Evolutionary conservation across 139 green algal species (phyloP).

Genomic region (Chlorella sp.): DNA sequence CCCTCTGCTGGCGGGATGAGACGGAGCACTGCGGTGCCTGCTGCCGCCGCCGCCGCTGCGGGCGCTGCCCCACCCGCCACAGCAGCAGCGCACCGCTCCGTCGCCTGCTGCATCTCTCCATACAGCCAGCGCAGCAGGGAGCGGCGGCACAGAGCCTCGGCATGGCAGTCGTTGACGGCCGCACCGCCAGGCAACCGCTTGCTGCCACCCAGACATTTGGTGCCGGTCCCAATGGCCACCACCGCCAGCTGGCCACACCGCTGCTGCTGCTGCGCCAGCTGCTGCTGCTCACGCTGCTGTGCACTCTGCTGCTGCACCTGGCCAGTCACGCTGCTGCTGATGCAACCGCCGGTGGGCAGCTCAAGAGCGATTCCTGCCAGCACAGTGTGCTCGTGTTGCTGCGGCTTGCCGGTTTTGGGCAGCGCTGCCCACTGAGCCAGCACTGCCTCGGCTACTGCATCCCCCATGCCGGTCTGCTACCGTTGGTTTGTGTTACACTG

Average conservation of each 20-base stretch:
- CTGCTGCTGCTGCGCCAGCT: conserved; percentile 12
- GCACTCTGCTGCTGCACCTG: conserved; percentile 3
- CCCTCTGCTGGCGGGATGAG: background rate
- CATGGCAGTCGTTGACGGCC: conserved; percentile 83
- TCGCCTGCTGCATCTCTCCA: conserved; percentile 48
- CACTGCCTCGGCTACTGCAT: conserved; percentile 44
- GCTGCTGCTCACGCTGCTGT: background rate
- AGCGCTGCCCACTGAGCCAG: conserved; percentile 55
- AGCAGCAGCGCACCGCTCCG: background rate
- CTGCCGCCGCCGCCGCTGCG: background rate
- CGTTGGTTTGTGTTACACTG: background rate
- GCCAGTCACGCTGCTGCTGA: background rate
- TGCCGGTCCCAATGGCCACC: conserved; percentile 82
- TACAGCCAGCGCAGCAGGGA: conserved; percentile 79
- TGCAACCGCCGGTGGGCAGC: background rate
- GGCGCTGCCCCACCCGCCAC: background rate
- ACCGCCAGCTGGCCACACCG: conserved; percentile 32
- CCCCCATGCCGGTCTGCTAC: background rate
- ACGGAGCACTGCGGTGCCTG: background rate
- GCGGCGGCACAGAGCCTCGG: conserved; percentile 76
- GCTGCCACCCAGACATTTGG: conserved; percentile 77
- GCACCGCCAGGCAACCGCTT: conserved; percentile 22
- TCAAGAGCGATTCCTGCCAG: conserved; percentile 68
- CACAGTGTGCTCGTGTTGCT: conserved; percentile 81
- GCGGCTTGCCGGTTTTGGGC: conserved; percentile 81